Percentiles rank a stretch among this genome's conserved stretches.
phyloP scores from a whole-genome alignment of 139 green algal species.

The Astrephomene gubernaculifera region DNA sequence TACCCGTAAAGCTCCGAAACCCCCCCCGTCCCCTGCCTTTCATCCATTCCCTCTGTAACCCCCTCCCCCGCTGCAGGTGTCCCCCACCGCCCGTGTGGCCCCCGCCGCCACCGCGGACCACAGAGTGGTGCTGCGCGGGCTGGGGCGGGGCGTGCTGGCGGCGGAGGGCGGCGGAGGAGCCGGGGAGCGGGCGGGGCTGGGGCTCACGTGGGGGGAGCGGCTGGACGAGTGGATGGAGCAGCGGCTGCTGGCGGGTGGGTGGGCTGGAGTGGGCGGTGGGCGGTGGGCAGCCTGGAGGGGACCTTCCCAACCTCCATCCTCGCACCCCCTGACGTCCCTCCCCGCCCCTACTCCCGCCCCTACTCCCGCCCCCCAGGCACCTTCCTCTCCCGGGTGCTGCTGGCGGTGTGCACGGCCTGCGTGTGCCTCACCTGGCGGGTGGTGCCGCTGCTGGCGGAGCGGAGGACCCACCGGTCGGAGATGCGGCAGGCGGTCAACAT shows the following conservation, averaged over 20 bases:
- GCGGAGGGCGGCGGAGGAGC: neutral
- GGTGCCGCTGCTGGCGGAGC: constrained; percentile 28
- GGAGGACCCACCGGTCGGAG: neutral
- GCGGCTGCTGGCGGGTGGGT: constrained; percentile 2
- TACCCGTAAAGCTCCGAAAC: no score
- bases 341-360: neutral
- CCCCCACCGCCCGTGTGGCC: neutral
- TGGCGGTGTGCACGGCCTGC: neutral
- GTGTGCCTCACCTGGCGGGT: constrained; percentile 24
- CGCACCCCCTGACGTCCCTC: neutral
- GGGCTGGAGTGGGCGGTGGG: neutral
- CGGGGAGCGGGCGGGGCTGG: neutral
- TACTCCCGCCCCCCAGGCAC: neutral
- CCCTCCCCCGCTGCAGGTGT: neutral
- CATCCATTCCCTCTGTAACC: no score
- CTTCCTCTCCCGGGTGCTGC: neutral
- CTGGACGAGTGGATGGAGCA: constrained; percentile 32
- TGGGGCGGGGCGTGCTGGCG: neutral
- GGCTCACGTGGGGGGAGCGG: neutral
- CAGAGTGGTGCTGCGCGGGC: neutral
- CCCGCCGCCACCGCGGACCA: constrained; percentile 4
- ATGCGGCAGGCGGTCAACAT: constrained; percentile 4
- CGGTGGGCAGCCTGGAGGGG: neutral
- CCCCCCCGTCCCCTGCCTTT: no score
- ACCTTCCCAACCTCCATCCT: neutral